A percentile compares a stretch with the other conserved stretches of the same genome.
Conservation (phyloP, 2,329 filamentous ascomycete genomes). For the Alternaria arbusti region DNA sequence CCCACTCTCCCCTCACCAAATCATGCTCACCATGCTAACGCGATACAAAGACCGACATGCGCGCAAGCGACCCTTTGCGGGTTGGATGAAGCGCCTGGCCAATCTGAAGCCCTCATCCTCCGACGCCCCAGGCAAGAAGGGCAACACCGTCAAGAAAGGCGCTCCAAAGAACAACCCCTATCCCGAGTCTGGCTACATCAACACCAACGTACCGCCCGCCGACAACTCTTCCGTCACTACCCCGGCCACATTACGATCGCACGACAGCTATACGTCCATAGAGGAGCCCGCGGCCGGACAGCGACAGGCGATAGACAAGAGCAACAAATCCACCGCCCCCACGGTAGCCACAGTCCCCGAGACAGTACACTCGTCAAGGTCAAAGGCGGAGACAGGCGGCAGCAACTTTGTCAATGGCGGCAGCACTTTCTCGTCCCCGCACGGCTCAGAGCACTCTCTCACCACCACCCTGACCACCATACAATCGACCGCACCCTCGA, state of each 20-base stretch:
- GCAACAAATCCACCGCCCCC: slow-evolving; percentile 75
- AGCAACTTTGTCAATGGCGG: slow-evolving; percentile 68
- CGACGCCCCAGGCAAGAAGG: slow-evolving; percentile 57
- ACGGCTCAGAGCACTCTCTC: slow-evolving; percentile 79
- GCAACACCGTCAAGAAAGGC: slow-evolving; percentile 60
- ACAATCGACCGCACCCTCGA: slow-evolving; percentile 72
- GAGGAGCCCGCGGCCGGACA: slow-evolving; percentile 58
- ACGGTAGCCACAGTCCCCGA: slow-evolving; percentile 86
- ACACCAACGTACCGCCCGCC: slow-evolving; percentile 50
- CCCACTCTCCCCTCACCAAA: neutral
- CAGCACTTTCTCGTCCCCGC: slow-evolving; percentile 81
- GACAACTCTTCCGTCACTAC: slow-evolving; percentile 57
- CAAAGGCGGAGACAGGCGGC: slow-evolving; percentile 78
- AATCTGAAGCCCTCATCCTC: slow-evolving; percentile 82
- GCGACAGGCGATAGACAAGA: slow-evolving; percentile 63
- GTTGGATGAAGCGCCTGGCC: slow-evolving; percentile 92
- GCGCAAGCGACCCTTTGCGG: slow-evolving; percentile 85
- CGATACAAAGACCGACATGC: slow-evolving; percentile 68
- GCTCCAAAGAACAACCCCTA: slow-evolving; percentile 88
- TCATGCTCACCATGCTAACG: slow-evolving; percentile 28
- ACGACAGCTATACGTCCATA: slow-evolving; percentile 64
- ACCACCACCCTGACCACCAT: slow-evolving; percentile 87
- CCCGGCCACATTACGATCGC: slow-evolving; percentile 49
- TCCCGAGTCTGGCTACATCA: slow-evolving; percentile 73
- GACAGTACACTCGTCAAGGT: slow-evolving; percentile 76